A percentile compares a stretch with the other conserved stretches of the same genome.
Evolutionary conservation across 83 land plant species (phyloP).

Genomic region (Thuja plicata): DNA sequence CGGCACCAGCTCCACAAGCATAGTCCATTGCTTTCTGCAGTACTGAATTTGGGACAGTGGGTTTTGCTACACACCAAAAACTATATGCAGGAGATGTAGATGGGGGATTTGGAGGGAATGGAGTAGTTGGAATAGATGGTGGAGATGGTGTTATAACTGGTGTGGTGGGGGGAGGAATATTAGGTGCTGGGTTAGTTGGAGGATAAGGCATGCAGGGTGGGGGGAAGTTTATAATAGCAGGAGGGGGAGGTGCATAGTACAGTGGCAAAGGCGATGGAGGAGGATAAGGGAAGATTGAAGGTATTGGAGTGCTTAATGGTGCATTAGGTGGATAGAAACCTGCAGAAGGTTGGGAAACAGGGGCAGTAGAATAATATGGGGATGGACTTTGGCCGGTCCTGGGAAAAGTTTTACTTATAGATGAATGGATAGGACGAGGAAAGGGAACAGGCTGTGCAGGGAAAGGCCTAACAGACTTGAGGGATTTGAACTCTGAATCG

Average conservation of each 20-base stretch:
- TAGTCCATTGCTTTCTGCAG: constrained; percentile 69
- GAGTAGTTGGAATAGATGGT: constrained; percentile 25
- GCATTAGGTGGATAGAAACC: not conserved
- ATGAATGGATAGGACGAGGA: constrained; percentile 8
- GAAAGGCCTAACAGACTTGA: constrained; percentile 8
- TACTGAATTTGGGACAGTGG: constrained; percentile 66
- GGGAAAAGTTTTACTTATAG: not conserved
- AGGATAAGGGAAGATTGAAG: not conserved
- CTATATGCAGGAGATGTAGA: constrained; percentile 10
- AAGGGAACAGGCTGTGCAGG: not conserved
- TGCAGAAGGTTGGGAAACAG: not conserved
- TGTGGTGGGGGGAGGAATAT: constrained; percentile 21
- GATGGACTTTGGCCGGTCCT: not conserved
- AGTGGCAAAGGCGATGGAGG: constrained; percentile 17
- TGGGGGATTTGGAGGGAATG: constrained; percentile 33
- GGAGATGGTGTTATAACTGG: not conserved
- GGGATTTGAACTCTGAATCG: not conserved
- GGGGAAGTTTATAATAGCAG: constrained; percentile 19
- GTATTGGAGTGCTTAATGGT: not conserved
- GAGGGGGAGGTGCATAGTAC: constrained; percentile 20
- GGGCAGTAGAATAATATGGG: constrained; percentile 3
- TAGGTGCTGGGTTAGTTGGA: constrained; percentile 20
- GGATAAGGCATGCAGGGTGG: constrained; percentile 24
- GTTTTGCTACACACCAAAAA: constrained; percentile 75
- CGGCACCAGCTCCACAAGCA: constrained; percentile 68